A percentile compares a stretch with the other conserved stretches of the same genome.
phyloP scores from a whole-genome alignment of 2,329 filamentous ascomycete genomes.

The Fusarium luffae region DNA sequence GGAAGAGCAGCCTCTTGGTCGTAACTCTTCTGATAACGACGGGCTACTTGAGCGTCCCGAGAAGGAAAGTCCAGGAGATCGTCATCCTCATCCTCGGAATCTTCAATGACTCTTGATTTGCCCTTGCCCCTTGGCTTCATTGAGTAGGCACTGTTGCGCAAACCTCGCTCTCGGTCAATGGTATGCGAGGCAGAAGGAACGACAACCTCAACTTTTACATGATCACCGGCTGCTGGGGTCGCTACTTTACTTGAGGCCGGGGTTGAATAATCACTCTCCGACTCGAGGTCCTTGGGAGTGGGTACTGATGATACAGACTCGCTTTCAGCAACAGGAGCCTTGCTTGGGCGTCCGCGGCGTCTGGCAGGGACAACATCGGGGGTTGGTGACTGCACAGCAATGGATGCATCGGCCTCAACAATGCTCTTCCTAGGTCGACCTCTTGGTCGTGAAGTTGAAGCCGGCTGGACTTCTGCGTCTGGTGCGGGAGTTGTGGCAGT shows the following conservation, averaged over 20 bases:
- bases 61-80: conserved; percentile 40
- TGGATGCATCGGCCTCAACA: conserved; percentile 9
- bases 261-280: conserved; percentile 51
- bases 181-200: conserved; percentile 34
- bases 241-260: conserved; percentile 53
- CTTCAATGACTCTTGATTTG: conserved; percentile 54
- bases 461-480: not conserved
- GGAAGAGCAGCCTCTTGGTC: conserved; percentile 16
- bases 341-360: conserved; percentile 36
- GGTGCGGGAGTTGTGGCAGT: conserved; percentile 4
- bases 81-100: conserved; percentile 55
- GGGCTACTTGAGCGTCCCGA: conserved; percentile 49
- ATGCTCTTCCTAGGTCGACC: conserved; percentile 42
- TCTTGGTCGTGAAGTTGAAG: conserved; percentile 25
- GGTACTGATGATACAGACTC: conserved; percentile 50
- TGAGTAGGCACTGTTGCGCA: conserved; percentile 59
- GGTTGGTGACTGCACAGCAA: conserved; percentile 2
- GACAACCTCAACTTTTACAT: conserved; percentile 48
- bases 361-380: conserved; percentile 13
- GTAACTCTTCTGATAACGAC: conserved; percentile 51
- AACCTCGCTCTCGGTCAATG: conserved; percentile 45
- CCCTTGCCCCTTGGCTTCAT: conserved; percentile 60
- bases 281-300: conserved; percentile 47
- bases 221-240: conserved; percentile 48
- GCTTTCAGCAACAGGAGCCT: conserved; percentile 34